phyloP scores from a whole-genome alignment of 768 basidiomycete species.

The Boletales sp. region DNA sequence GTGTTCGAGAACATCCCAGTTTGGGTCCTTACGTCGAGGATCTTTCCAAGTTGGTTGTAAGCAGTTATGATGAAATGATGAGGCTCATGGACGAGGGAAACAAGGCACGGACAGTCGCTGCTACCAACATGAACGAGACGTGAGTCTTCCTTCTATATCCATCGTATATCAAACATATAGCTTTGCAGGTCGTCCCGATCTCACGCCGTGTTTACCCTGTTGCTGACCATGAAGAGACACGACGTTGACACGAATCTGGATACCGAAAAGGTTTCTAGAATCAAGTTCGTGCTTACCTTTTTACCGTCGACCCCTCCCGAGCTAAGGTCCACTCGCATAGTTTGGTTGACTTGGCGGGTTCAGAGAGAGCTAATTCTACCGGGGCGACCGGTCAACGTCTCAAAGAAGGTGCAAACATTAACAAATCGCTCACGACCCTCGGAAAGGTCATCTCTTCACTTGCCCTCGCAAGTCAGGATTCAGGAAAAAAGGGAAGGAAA shows the following conservation, averaged over 20 bases:
- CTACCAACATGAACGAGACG: constrained; percentile 99
- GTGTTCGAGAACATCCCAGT: constrained; percentile 96
- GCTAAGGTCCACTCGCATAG: constrained; percentile 36
- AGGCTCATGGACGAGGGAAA: constrained; percentile 99
- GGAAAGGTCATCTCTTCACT: constrained; percentile 96
- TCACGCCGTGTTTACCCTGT: constrained; percentile 95
- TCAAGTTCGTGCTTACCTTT: constrained; percentile 53
- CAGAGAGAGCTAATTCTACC: constrained; percentile 95
- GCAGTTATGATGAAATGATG: constrained; percentile 95
- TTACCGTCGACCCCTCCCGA: not conserved
- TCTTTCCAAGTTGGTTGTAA: constrained; percentile 88
- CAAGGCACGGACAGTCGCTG: constrained; percentile 96
- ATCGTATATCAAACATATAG: constrained; percentile 3
- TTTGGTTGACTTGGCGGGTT: constrained; percentile 94
- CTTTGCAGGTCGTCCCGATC: constrained; percentile 81
- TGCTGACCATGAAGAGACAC: constrained; percentile 88
- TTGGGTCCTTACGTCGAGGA: constrained; percentile 98
- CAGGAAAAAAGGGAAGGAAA: constrained; percentile 82
- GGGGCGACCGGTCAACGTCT: constrained; percentile 95
- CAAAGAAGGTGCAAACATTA: constrained; percentile 98
- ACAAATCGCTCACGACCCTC: constrained; percentile 95
- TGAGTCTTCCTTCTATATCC: constrained; percentile 36
- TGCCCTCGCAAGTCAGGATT: constrained; percentile 55
- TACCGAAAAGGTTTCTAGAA: constrained; percentile 98
- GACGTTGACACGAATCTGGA: constrained; percentile 83